These are phyloP conservation scores for Piper longum DNA, from an alignment of 164 flowering plant genomes.

Conservation along the genomic window DNA sequence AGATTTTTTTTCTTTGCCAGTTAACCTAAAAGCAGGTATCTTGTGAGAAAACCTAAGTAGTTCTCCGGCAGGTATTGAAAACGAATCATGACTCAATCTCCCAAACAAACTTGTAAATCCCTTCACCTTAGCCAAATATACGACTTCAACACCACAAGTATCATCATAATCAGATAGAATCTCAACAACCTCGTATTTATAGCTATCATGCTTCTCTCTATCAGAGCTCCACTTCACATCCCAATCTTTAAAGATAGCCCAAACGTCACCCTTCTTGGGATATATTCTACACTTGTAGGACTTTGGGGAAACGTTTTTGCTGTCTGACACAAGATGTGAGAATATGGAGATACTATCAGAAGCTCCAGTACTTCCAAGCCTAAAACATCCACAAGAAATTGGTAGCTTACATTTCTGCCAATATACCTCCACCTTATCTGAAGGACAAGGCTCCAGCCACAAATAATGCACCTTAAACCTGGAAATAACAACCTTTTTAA, in stretches of 20 bases:
- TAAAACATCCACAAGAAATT: neutral
- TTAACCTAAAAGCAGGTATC: slow-evolving; percentile 34
- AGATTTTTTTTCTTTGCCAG: slow-evolving; percentile 36
- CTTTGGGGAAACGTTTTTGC: slow-evolving; percentile 3
- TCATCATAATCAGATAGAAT: slow-evolving; percentile 24
- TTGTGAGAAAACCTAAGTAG: slow-evolving; percentile 43
- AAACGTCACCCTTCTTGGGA: slow-evolving; percentile 46
- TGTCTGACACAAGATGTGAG: neutral
- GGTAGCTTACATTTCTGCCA: neutral
- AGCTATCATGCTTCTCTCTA: slow-evolving; percentile 26
- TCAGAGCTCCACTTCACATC: slow-evolving; percentile 33
- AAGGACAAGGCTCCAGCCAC: slow-evolving; percentile 1
- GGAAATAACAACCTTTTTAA: slow-evolving; percentile 19
- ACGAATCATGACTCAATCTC: neutral
- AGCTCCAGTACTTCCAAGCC: neutral
- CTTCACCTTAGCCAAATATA: slow-evolving; percentile 25
- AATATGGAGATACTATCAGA: neutral
- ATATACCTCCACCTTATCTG: neutral
- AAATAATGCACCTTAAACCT: neutral
- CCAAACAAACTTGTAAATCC: slow-evolving; percentile 36
- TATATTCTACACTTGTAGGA: slow-evolving; percentile 19
- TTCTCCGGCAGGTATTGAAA: slow-evolving; percentile 22
- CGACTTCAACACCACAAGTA: slow-evolving; percentile 23
- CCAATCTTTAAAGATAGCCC: slow-evolving; percentile 53
- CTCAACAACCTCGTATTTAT: slow-evolving; percentile 34